Evolutionary conservation across 2,329 filamentous ascomycete genomes (phyloP).

Genomic region (Aspergillus spinulosporus): DNA sequence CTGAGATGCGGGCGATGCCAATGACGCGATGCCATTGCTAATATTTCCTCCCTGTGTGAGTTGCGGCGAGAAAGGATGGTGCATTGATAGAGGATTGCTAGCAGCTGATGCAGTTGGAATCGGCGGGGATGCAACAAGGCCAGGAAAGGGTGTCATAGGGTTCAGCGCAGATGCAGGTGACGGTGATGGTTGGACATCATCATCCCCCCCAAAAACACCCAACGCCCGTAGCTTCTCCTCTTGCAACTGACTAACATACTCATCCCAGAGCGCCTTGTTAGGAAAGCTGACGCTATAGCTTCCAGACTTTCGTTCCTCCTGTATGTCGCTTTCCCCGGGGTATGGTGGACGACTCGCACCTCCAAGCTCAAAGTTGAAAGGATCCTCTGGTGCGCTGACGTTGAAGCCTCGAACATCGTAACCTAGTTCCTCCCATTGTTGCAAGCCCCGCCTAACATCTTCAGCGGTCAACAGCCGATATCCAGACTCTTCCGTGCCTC

Average conservation of each 20-base stretch:
- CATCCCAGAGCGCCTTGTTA: constrained; percentile 63
- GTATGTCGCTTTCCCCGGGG: constrained; percentile 43
- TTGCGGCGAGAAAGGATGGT: constrained; percentile 64
- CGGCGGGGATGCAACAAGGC: constrained; percentile 79
- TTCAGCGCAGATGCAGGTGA: constrained; percentile 67
- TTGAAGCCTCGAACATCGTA: constrained; percentile 46
- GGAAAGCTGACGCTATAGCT: constrained; percentile 44
- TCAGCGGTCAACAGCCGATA: constrained; percentile 40
- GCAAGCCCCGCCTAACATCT: constrained; percentile 42
- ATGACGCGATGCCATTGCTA: constrained; percentile 64
- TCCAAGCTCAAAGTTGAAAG: constrained; percentile 32
- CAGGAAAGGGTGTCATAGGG: constrained; percentile 71
- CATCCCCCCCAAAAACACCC: constrained; percentile 77
- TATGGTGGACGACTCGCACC: constrained; percentile 46
- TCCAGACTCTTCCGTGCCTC: constrained; percentile 52
- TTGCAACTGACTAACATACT: constrained; percentile 77
- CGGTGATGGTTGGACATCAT: constrained; percentile 66
- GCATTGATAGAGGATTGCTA: constrained; percentile 64
- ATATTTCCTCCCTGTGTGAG: constrained; percentile 60
- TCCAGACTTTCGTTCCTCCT: constrained; percentile 36
- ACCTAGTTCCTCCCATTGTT: constrained; percentile 45
- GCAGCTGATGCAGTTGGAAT: constrained; percentile 75
- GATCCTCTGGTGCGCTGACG: constrained; percentile 33
- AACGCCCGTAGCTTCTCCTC: constrained; percentile 92
- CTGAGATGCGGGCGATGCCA: constrained; percentile 68